Conservation (phyloP, 495 filamentous ascomycete genomes). For the Aspergillus baeticus region DNA sequence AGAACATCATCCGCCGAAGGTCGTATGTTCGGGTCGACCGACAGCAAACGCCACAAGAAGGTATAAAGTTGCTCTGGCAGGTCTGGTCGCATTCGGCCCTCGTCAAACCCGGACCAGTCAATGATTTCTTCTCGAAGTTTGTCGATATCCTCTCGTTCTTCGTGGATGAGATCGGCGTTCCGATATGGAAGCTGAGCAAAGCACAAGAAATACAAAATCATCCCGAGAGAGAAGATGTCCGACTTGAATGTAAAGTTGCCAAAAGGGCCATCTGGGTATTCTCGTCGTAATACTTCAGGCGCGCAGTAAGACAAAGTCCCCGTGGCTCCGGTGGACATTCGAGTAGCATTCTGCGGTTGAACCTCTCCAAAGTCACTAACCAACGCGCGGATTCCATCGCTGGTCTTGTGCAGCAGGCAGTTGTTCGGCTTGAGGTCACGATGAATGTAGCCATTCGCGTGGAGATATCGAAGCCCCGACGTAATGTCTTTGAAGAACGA, state of each 20-base stretch:
- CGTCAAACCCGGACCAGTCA: slow-evolving; percentile 82
- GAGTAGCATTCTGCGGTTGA: slow-evolving; percentile 72
- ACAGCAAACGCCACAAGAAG: slow-evolving; percentile 75
- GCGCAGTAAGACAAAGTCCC: slow-evolving; percentile 98
- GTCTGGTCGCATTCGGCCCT: slow-evolving; percentile 73
- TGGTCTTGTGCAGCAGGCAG: slow-evolving; percentile 80
- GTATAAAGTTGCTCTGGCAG: slow-evolving; percentile 85
- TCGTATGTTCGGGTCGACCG: slow-evolving; percentile 71
- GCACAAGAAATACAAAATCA: slow-evolving; percentile 98
- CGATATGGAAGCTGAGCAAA: slow-evolving; percentile 86
- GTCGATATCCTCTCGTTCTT: slow-evolving; percentile 91
- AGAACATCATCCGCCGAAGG: slow-evolving; percentile 88
- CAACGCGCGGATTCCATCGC: slow-evolving; percentile 68
- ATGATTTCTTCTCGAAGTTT: slow-evolving; percentile 82
- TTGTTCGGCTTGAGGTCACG: slow-evolving; percentile 95
- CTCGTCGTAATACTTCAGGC: slow-evolving; percentile 80
- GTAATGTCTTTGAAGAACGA: slow-evolving; percentile 97
- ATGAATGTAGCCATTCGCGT: slow-evolving; percentile 93
- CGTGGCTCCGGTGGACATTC: slow-evolving; percentile 88
- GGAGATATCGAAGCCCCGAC: slow-evolving; percentile 84
- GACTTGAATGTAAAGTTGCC: slow-evolving; percentile 95
- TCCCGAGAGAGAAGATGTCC: slow-evolving; percentile 93
- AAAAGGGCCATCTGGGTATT: slow-evolving; percentile 64
- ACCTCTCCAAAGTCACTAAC: slow-evolving; percentile 98
- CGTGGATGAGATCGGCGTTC: slow-evolving; percentile 78